Evolutionary conservation across 1,139 yeast genomes (phyloP), one percentile per base, ranked within the genome.

Genomic region (Yamadazyma oceani): DNA sequence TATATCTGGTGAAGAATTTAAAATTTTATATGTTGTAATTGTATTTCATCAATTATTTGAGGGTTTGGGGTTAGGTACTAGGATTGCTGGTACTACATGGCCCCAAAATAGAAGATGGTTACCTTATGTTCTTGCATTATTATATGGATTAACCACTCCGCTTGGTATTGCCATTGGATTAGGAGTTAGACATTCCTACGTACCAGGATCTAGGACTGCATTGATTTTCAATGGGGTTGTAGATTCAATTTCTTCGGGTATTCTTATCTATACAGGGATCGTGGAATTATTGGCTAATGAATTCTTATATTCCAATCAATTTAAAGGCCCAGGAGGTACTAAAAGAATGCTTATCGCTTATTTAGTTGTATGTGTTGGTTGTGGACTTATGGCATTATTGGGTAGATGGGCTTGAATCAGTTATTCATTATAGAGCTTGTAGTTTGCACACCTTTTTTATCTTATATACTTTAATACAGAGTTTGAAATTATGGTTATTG

Each of bases 1-100:
- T 3, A 80, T 80, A 15, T 73, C 87, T 11, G 81, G 85, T 23
- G 77, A 72, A 13, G 95, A 87, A 57, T 88, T 87, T 58, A 75
- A 69, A 37, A 77, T 89, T 2, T 68, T 89, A 36, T 89, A 85
- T 61, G 75, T 84, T 50, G 97, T 88, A 13, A 62, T 89, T 38
- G 82, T 85, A 2, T 89, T 89, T 76, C 97, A 89, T 64, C 97
- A 89, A 64, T 75, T 85, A 66, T 89, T 89, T 59, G 97, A 89
- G 69, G 97, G 97, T 39, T 71, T 89, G 39, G 97, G 96, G 51
- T 72, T 89, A 51, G 97, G 97, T 37, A 78, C 95, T 6, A 77
- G 97, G 58, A 73, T 89, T 40, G 88, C 96, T 1, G 73, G 77
- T 17, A 79, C 86, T 4, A 66, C 73, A 26, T 86, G 92, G 89